Evolutionary conservation across 805 yeast genomes (phyloP), one percentile per base, ranked within the genome.

Genomic region (Kluyveromyces aestuarii): DNA sequence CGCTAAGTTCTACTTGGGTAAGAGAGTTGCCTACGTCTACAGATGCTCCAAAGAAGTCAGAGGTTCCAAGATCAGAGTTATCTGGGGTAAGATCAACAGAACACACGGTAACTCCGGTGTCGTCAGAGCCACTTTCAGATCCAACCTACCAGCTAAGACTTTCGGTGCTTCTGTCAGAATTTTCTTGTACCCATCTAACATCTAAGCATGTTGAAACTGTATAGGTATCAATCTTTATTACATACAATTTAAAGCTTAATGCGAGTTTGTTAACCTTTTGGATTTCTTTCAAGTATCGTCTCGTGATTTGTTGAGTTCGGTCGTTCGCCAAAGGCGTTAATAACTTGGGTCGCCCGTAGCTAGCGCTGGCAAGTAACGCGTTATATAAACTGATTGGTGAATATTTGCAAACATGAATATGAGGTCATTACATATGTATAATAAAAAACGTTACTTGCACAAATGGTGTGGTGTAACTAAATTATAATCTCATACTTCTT

Each of bases 111-210:
- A 82, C 90, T 79, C 84, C 69, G 99, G 99, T 79, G 79, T 87
- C 64, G 96, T 93, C 66, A 91, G 99, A 80, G 98, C 99, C 70
- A 87, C 83, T 79, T 93, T 93, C 95, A 90, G 87, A 81, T 82
- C 86, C 77, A 93, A 93, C 90, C 84, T 93, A 72, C 99, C 99
- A 76, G 90, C 99, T 66, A 90, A 91, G 87, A 89, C 98, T 68
- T 91, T 93, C 75, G 99, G 99, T 80, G 97, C 99, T 72, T 84
- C 96, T 63, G 98, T 93, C 73, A 87, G 99, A 83, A 83, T 93
- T 81, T 89, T 93, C 96, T 90, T 91, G 77, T 91, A 91, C 87
- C 99, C 99, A 80, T 91, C 98, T 64, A 90, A 85, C 96, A 93
- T 91, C 87, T 91, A 91, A 85, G 48, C 51, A 53, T 46, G 56